Evolutionary conservation across 108 stramenopile genomes (phyloP).

Genomic region (Cylindrotheca closterium): DNA sequence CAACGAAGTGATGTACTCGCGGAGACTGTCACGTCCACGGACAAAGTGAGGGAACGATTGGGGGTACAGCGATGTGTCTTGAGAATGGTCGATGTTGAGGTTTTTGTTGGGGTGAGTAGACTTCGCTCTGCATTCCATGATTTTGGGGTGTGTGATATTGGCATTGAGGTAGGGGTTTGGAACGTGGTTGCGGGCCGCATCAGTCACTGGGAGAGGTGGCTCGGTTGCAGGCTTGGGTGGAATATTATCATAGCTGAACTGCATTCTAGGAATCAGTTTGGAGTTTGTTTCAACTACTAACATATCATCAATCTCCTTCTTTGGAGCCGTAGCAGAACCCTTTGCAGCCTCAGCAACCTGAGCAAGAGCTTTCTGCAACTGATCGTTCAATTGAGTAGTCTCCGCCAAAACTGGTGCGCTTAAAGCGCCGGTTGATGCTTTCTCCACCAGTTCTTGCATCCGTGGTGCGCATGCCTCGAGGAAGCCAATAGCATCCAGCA

Average conservation of each 20-base stretch:
- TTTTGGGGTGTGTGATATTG: conserved; percentile 74
- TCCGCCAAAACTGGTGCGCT: conserved; percentile 60
- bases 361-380: conserved; percentile 52
- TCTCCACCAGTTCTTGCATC: conserved; percentile 79
- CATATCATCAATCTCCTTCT: too few relatives aligned
- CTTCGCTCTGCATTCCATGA: conserved; percentile 73
- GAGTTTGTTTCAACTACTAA: too few relatives aligned
- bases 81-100: conserved; percentile 76
- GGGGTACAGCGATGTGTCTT: conserved; percentile 61
- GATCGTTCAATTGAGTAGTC: conserved; percentile 76
- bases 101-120: conserved; percentile 76
- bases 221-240: conserved; percentile 71
- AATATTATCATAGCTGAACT: conserved; percentile 82
- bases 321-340: conserved; percentile 36
- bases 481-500: conserved; percentile 73
- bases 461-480: conserved; percentile 83
- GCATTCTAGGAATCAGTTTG: conserved; percentile 36
- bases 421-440: conserved; percentile 56
- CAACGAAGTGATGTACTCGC: conserved; percentile 85
- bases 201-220: conserved; percentile 86
- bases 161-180: conserved; percentile 85
- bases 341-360: conserved; percentile 35
- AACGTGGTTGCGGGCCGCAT: conserved; percentile 79
- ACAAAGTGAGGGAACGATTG: conserved; percentile 88
- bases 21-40: conserved; percentile 89